A percentile compares a stretch with the other conserved stretches of the same genome.
Conservation (phyloP, 108 stramenopile genomes). For the Aurantiochytrium sp. region DNA sequence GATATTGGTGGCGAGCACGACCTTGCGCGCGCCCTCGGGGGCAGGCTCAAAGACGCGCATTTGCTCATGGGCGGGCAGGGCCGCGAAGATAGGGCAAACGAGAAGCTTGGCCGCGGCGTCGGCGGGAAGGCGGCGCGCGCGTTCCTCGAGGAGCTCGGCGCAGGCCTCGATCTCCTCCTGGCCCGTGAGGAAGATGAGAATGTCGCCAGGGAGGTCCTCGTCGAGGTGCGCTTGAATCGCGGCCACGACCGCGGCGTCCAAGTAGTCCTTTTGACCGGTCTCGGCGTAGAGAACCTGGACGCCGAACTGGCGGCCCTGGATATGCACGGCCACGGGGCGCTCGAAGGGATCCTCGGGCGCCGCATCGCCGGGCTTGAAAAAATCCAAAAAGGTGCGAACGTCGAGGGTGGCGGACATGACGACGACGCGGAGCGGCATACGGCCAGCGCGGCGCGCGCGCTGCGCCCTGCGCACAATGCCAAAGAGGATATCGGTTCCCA, state of each 20-base stretch:
- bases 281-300: constrained; percentile 74
- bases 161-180: constrained; percentile 76
- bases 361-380: constrained; percentile 50
- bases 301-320: constrained; percentile 79
- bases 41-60: constrained; percentile 60
- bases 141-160: constrained; percentile 68
- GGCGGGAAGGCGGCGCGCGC: constrained; percentile 40
- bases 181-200: constrained; percentile 93
- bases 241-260: constrained; percentile 61
- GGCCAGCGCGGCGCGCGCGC: constrained; percentile 45
- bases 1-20: constrained; percentile 92
- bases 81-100: constrained; percentile 54
- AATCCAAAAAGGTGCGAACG: constrained; percentile 72
- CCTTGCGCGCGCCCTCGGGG: constrained; percentile 56
- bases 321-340: constrained; percentile 57
- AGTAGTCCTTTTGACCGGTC: constrained; percentile 61
- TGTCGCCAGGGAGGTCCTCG: constrained; percentile 50
- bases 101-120: constrained; percentile 44
- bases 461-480: constrained; percentile 75
- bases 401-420: constrained; percentile 97
- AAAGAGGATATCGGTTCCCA: constrained; percentile 92
- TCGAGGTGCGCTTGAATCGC: background rate
- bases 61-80: constrained; percentile 55
- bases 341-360: constrained; percentile 30
- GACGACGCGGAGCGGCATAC: constrained; percentile 69